These are phyloP conservation scores for Cyberlindnera xylosilytica DNA, from an alignment of 805 yeast species.

Conservation along the genomic window DNA sequence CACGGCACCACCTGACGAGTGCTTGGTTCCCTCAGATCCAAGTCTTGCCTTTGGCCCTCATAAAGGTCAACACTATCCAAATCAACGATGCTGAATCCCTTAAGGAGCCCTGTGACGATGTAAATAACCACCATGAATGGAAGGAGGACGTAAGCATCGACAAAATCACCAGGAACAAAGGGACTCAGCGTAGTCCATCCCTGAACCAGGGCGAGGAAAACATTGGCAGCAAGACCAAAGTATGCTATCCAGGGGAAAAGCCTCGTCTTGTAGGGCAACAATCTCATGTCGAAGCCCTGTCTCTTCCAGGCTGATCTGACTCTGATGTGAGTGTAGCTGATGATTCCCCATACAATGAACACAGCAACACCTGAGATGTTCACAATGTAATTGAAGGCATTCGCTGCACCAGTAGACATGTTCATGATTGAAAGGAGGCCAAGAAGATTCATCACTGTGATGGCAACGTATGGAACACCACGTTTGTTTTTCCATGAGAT, in stretches of 20 bases:
- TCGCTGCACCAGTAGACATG: slow-evolving; percentile 47
- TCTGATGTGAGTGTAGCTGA: slow-evolving; percentile 60
- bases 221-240: slow-evolving; percentile 36
- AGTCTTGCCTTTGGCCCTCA: slow-evolving; percentile 45
- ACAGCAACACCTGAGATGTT: slow-evolving; percentile 77
- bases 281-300: slow-evolving; percentile 62
- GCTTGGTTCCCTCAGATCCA: no score
- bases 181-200: slow-evolving; percentile 52
- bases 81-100: slow-evolving; percentile 39
- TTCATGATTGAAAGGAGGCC: slow-evolving; percentile 66
- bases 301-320: slow-evolving; percentile 62
- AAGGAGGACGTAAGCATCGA: slow-evolving; percentile 61
- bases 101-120: slow-evolving; percentile 37
- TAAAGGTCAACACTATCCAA: slow-evolving; percentile 45
- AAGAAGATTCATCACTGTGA: slow-evolving; percentile 51
- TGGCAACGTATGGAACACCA: slow-evolving; percentile 67
- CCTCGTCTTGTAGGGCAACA: slow-evolving; percentile 70
- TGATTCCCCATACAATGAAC: slow-evolving; percentile 68
- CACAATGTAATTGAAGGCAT: slow-evolving; percentile 67
- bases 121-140: slow-evolving; percentile 51
- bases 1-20: no score
- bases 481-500: slow-evolving; percentile 47
- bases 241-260: slow-evolving; percentile 42
- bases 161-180: slow-evolving; percentile 44
- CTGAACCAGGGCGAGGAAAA: slow-evolving; percentile 43